Evolutionary conservation across 768 basidiomycete genomes (phyloP), one percentile per base, ranked within the genome.

Genomic region (Sporobolomyces pararoseus): DNA sequence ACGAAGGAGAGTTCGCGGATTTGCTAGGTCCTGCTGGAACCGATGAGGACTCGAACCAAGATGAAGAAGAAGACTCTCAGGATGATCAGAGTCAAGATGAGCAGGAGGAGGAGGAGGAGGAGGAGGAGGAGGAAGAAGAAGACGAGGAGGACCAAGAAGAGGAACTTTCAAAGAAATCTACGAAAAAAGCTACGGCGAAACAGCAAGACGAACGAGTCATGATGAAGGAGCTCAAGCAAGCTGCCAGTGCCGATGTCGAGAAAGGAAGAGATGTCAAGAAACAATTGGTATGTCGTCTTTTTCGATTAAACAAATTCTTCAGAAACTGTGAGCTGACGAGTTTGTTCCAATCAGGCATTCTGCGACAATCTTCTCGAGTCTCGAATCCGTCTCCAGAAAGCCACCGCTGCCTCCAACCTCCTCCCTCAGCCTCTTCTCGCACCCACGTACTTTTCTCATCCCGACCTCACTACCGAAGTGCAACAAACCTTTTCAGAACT

Each of bases 311-410:
- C n/a, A n/a, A n/a, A n/a, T n/a, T n/a, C n/a, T n/a, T n/a, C n/a
- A n/a, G n/a, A n/a, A n/a, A n/a, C n/a, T n/a, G n/a, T n/a, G n/a
- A n/a, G n/a, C n/a, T n/a, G n/a, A n/a, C n/a, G n/a, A n/a, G n/a
- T n/a, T n/a, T n/a, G n/a, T n/a, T n/a, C n/a, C n/a, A n/a, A n/a
- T n/a, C 75, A 97, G 92, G 82, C 83, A 4, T 79, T 93, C 42
- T 96, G 91, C 89, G 91, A 97, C 78, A 83, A 84, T 7, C 82
- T 97, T 44, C 83, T 97, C 34, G 90, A 96, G 77, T 86, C 89
- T n/a, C 86, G 95, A 42, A 98, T 98, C 78, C 87, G 87, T 31
- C 79, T 96, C 51, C 95, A 97, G 80, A 97, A 93, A 81, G 84
- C 87, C 29, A 82, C 86, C 52, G 76, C 82, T 2, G 81, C 87